Evolutionary conservation across 805 yeast species (phyloP).

Genomic region (Ogataea naganishii): DNA sequence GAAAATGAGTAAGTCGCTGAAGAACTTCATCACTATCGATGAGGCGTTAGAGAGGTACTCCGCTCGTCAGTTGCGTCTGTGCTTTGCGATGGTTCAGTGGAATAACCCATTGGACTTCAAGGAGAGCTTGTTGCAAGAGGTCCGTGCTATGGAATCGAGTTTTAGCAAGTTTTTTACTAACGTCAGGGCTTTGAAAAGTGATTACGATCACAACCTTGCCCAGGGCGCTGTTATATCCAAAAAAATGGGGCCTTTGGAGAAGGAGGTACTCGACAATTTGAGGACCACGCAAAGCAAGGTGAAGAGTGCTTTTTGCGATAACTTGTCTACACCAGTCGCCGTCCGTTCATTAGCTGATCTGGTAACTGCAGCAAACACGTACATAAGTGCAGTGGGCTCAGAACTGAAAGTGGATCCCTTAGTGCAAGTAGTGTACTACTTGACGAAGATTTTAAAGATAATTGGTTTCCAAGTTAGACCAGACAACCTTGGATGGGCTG

Average conservation of each 20-base stretch:
- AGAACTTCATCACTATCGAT: conserved; percentile 89
- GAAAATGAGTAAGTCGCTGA: conserved; percentile 92
- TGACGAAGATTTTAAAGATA: conserved; percentile 59
- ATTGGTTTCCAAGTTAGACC: conserved; percentile 69
- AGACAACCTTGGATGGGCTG: conserved; percentile 79
- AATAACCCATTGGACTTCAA: conserved; percentile 89
- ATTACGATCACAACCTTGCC: conserved; percentile 43
- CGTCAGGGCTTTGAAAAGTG: conserved; percentile 73
- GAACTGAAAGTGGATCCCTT: conserved; percentile 60
- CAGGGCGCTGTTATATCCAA: conserved; percentile 50
- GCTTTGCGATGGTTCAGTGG: conserved; percentile 90
- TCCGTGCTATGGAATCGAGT: conserved; percentile 63
- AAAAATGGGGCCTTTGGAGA: conserved; percentile 49
- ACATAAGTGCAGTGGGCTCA: conserved; percentile 46
- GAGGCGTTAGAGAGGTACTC: conserved; percentile 71
- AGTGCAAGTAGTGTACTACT: conserved; percentile 53
- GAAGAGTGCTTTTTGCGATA: conserved; percentile 81
- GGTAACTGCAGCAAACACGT: conserved; percentile 63
- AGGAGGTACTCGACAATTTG: conserved; percentile 40
- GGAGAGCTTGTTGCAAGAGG: conserved; percentile 69
- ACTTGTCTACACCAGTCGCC: conserved; percentile 71
- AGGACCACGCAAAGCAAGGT: conserved; percentile 45
- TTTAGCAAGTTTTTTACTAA: conserved; percentile 78
- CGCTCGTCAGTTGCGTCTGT: conserved; percentile 80
- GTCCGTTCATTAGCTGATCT: conserved; percentile 58